Evolutionary conservation across 2,329 filamentous ascomycete species (phyloP).

Genomic region (Paecilomyces formosus): DNA sequence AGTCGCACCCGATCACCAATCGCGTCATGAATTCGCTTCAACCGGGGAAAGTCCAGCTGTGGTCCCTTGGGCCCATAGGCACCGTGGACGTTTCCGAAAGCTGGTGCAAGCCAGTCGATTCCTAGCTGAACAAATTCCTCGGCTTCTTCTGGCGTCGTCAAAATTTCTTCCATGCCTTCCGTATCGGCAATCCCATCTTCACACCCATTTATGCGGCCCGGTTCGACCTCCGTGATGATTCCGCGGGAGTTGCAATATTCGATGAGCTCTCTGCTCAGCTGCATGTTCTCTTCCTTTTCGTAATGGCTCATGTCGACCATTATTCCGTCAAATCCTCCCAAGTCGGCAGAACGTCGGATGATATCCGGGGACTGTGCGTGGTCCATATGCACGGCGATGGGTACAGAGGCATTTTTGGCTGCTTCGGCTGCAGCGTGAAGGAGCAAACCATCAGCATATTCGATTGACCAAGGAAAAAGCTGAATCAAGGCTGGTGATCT

Average conservation of each 20-base stretch:
- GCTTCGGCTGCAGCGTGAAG: slow-evolving; percentile 51
- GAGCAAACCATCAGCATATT: slow-evolving; percentile 54
- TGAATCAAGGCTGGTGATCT: slow-evolving; percentile 63
- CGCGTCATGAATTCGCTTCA: too few species aligned
- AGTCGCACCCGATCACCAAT: too few species aligned
- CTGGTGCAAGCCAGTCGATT: slow-evolving; percentile 67
- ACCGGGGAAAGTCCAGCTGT: too few species aligned
- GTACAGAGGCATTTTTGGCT: slow-evolving; percentile 50
- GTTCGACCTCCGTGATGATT: slow-evolving; percentile 64
- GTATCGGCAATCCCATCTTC: slow-evolving; percentile 69
- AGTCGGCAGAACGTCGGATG: slow-evolving; percentile 53
- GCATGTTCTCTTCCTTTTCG: slow-evolving; percentile 62
- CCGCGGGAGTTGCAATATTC: slow-evolving; percentile 56
- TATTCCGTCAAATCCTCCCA: slow-evolving; percentile 60
- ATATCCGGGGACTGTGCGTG: slow-evolving; percentile 59
- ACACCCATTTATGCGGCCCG: slow-evolving; percentile 62
- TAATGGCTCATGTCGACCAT: slow-evolving; percentile 74
- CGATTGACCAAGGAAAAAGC: slow-evolving; percentile 66
- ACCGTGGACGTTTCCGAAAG: slow-evolving; percentile 71
- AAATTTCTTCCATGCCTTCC: slow-evolving; percentile 51
- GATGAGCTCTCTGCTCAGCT: slow-evolving; percentile 55
- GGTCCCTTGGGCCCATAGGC: slow-evolving; percentile 58
- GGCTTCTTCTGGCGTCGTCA: slow-evolving; percentile 63
- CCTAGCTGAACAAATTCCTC: slow-evolving; percentile 64
- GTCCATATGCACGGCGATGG: slow-evolving; percentile 58